These are phyloP conservation scores for Gracilaria gracilis DNA, from an alignment of 23 red algal species.

Conservation along the genomic window DNA sequence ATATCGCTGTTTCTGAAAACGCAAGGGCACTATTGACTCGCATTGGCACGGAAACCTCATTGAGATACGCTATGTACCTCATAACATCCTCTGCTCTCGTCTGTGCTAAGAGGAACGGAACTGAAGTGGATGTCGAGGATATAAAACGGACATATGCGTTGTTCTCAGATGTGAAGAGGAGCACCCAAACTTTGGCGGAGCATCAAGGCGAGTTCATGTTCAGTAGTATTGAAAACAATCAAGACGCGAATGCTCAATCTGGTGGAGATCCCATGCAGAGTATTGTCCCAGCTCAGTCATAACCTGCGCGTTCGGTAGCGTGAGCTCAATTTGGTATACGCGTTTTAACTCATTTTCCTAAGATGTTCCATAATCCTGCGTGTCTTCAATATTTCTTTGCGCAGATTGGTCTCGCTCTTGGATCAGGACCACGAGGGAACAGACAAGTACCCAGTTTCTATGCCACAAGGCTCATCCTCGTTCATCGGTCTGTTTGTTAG, in stretches of 20 bases:
- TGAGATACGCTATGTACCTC: constrained; percentile 97
- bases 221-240: constrained; percentile 55
- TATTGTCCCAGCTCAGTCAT: constrained; percentile 15
- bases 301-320: background rate
- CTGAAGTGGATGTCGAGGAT: constrained; percentile 93
- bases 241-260: constrained; percentile 1
- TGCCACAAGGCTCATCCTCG: too few relatives aligned
- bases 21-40: constrained; percentile 83
- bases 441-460: too few relatives aligned
- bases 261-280: constrained; percentile 16
- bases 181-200: constrained; percentile 88
- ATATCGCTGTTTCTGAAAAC: constrained; percentile 80
- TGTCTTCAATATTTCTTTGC: too few relatives aligned
- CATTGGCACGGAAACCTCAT: constrained; percentile 89
- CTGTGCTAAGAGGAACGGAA: constrained; percentile 77
- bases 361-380: too few relatives aligned
- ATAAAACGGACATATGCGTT: constrained; percentile 91
- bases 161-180: constrained; percentile 92
- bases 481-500: too few relatives aligned
- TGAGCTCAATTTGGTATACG: too few relatives aligned
- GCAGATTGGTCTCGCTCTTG: too few relatives aligned
- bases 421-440: too few relatives aligned
- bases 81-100: constrained; percentile 95
- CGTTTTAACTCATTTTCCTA: too few relatives aligned
- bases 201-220: constrained; percentile 92